phyloP scores from a whole-genome alignment of 2,329 filamentous ascomycete species.

The Microdochium paspali region DNA sequence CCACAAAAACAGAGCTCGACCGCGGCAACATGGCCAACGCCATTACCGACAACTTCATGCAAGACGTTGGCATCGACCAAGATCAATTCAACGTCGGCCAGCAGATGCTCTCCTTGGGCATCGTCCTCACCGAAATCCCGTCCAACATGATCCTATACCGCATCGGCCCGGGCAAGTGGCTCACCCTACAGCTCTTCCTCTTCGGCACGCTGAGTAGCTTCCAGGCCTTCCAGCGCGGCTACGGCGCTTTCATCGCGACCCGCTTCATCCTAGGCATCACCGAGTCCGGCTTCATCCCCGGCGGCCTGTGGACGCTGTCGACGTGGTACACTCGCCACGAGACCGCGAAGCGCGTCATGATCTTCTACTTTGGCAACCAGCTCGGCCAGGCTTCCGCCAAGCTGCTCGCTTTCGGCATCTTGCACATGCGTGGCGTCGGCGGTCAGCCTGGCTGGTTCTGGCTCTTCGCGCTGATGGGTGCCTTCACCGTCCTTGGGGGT shows the following conservation, averaged over 20 bases:
- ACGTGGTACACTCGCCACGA: conserved; percentile 46
- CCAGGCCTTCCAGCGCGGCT: conserved; percentile 39
- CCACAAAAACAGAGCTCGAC: conserved; percentile 26
- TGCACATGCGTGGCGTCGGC: conserved; percentile 37
- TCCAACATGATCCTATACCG: conserved; percentile 37
- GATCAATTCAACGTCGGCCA: conserved; percentile 43
- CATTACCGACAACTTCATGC: conserved; percentile 36
- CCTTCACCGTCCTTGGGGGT: conserved; percentile 36
- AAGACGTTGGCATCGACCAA: conserved; percentile 37
- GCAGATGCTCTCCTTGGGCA: conserved; percentile 38
- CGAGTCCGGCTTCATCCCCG: conserved; percentile 47
- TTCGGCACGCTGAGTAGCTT: conserved; percentile 44
- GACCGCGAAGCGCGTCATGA: conserved; percentile 39
- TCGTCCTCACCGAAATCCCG: conserved; percentile 40
- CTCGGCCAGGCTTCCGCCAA: conserved; percentile 32
- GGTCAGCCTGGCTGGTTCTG: conserved; percentile 46
- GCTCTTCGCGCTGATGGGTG: conserved; percentile 43
- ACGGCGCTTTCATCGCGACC: conserved; percentile 36
- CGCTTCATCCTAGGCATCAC: conserved; percentile 42
- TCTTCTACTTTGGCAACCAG: conserved; percentile 48
- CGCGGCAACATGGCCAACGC: conserved; percentile 42
- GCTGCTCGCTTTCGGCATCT: conserved; percentile 33
- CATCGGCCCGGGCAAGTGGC: conserved; percentile 41
- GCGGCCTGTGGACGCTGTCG: conserved; percentile 38
- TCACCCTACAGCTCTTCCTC: conserved; percentile 41